Base-by-base conservation (phyloP, 768 basidiomycete species). In the Boletus reticuloceps region DNA sequence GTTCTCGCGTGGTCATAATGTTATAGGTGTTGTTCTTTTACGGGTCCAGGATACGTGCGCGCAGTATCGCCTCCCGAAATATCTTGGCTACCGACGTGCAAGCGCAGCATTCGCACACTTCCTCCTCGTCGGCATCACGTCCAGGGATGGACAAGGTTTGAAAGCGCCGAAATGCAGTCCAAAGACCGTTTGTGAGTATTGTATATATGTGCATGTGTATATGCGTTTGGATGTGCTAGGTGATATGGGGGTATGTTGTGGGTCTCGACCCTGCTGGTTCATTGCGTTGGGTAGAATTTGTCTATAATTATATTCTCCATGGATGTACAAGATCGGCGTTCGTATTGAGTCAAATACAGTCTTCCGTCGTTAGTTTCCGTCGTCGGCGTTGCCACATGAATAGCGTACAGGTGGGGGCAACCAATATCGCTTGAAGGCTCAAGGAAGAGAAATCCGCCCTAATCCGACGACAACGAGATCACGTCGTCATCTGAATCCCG, bases 381-480 rank as follows among this genome's bases (percentile, higher is more conserved):
- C 14, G 31, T 5, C 7, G 14, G 29, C 19, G 11, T 16, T 32
- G 11, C 41, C 36, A n/a, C n/a, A 25, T 17, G 16, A 45, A 41
- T 27, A 36, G 17, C 37, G 27, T 58, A 37, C 31, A 27, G n/a
- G 42, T 12, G 7, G 19, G 22, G 38, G 38, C 36, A 37, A 37
- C 29, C 29, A 29, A 9, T 9, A 29, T 29, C 29, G 29, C 29
- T 29, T 37, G 17, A n/a, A 39, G n/a, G 0, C 10, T n/a, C 20
- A 3, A 20, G 14, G n/a, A 38, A 38, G 31, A 49, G 9, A n/a
- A 25, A 2, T 2, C 5, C 7, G 1, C 4, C 20, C 64, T 69
- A 78, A 59, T 79, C 78, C n/a, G 77, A 77, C 20, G 79, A 80
- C 44, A 82, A 63, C 47, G 75, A 73, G 37, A 82, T 72, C 17